These are phyloP conservation scores for Syzygium oleosum DNA, from an alignment of 345 rosid species.

Conservation along the genomic window DNA sequence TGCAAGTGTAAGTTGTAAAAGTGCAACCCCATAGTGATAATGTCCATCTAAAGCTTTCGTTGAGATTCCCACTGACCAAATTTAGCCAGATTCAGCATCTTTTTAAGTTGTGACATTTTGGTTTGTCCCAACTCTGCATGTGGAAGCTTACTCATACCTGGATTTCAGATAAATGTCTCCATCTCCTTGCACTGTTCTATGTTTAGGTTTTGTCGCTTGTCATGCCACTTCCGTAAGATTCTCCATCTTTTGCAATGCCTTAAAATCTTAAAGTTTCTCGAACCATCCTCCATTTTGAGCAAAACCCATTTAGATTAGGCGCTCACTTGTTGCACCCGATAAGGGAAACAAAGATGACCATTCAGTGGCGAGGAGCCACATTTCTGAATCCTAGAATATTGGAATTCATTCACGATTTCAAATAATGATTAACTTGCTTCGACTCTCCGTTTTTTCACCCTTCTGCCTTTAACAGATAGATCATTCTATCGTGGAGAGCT, in stretches of 20 bases:
- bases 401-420: background rate
- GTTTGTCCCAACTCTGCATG: background rate
- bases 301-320: background rate
- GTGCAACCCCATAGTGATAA: background rate
- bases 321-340: background rate
- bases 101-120: background rate
- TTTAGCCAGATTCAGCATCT: background rate
- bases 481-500: constrained; percentile 75
- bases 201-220: background rate
- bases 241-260: no score
- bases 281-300: background rate
- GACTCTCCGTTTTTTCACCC: no score
- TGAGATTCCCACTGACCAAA: background rate
- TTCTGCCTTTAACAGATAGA: constrained; percentile 33
- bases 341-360: background rate
- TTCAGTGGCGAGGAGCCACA: background rate
- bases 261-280: background rate
- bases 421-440: background rate
- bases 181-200: background rate
- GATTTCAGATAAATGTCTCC: background rate
- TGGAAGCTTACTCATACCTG: background rate
- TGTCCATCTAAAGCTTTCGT: background rate
- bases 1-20: background rate
- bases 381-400: background rate
- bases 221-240: background rate